Evolutionary conservation across 164 flowering plant genomes (phyloP), one percentile per base, ranked within the genome.

Genomic region (Umbilicus rupestris): DNA sequence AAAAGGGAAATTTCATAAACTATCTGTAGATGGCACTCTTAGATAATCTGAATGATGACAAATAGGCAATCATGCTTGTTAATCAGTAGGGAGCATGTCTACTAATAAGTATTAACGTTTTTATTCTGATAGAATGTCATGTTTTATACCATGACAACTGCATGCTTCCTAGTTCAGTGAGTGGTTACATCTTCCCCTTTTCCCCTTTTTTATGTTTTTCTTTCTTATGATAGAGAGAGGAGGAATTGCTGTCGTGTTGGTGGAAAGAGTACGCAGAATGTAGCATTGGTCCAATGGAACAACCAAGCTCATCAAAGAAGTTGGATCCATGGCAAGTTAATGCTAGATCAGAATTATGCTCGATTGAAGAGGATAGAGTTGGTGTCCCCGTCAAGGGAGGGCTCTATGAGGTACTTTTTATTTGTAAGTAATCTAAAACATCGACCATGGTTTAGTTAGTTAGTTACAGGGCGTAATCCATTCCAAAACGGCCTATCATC

Each of bases 311-410:
- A 8, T 70, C 66, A 46, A 57, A 72, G 65, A 74, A 76, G 59
- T 24, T 66, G 39, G 83, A 75, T 73, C n/a, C 49, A 14, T 67
- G 62, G 60, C 17, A 41, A 31, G 70, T 69, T 63, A 44, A 65
- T 65, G 63, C 68, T 52, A 63, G 80, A 71, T 67, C 77, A 29
- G 84, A 66, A 72, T 66, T 74, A 24, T 77, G 69, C 74, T 75
- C 76, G 68, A 65, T 69, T 65, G 97, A 92, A 73, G 93, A 88
- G 76, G 99, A 95, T 75, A 84, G 97, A 76, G 97, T 95, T 78
- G 99, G 99, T 49, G 99, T 92, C 29, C 97, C 99, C 72, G 97
- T 95, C 3, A 95, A 95, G 76, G 99, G 99, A 68, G 97, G 97
- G 41, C 82, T 95, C 2, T 88, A 92, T 73, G 99, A 95, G 97